Base-by-base conservation (phyloP, 2,329 filamentous ascomycete genomes). In the Trichoderma guizhouense region DNA sequence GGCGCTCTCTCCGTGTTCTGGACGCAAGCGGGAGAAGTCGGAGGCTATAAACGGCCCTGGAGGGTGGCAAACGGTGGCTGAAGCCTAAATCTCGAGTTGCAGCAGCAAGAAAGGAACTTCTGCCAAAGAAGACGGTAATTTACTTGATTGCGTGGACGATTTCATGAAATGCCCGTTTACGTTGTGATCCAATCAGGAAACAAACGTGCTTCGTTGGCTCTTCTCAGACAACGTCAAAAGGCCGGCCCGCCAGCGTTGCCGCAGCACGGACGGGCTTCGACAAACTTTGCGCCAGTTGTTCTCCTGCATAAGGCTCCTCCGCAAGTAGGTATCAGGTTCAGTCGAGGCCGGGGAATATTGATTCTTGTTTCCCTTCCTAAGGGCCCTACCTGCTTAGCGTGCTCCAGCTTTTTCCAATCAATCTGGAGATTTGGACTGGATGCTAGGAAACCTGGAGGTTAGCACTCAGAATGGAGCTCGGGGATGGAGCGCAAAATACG, bases 11-110 rank as follows among this genome's bases (percentile, higher is more conserved):
- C 21, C 36, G 36, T 39, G 39, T 24, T 18, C 18, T 62, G 14
- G 64, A 39, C 28, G 55, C 21, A 34, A 62, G 47, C 67, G 67
- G 67, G 57, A 69, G 30, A 69, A 62, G 6, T 69, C 67, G 67
- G 67, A 62, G 55, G 6, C 67, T 51, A 24, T 21, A 28, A 30
- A n/a, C 21, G 55, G 39, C 36, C 28, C 26, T 32, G 32, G 5
- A 3, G 18, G 64, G 64, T 53, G 64, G 62, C 64, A 8, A 58
- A 53, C 21, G 24, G 39, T 62, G 67, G 57, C 67, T 62, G 67
- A 61, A 69, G 43, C 57, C 67, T 53, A 51, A 34, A 28, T 53
- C n/a, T 51, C 65, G 18, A 69, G 14, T 36, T 36, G 34, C 5
- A 36, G 34, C 12, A 14, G 55, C 18, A 28, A 32, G 34, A 60